A percentile compares a stretch with the other conserved stretches of the same genome.
Conservation (phyloP, 805 yeast species). For the Candida tammaniensis region DNA sequence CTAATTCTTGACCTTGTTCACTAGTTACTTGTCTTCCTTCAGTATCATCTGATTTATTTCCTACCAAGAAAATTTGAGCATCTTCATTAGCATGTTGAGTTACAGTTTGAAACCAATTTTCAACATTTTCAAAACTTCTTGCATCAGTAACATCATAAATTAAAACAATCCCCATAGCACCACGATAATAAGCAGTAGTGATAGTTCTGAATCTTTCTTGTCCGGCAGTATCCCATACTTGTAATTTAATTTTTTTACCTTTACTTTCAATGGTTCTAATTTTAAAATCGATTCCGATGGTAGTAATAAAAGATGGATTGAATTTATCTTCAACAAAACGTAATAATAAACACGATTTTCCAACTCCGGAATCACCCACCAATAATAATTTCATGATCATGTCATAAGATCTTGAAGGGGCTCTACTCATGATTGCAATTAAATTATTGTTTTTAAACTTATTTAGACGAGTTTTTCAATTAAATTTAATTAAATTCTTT, state of each 20-base stretch:
- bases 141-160: slow-evolving; percentile 86
- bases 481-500: too few relatives aligned
- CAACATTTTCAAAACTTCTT: slow-evolving; percentile 87
- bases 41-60: slow-evolving; percentile 91
- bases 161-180: slow-evolving; percentile 83
- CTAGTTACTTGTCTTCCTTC: slow-evolving; percentile 81
- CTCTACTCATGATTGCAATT: slow-evolving; percentile 68
- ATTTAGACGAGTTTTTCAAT: too few relatives aligned
- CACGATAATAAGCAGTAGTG: slow-evolving; percentile 89
- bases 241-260: slow-evolving; percentile 89
- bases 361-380: slow-evolving; percentile 91
- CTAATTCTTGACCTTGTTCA: slow-evolving; percentile 89
- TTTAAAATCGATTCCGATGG: slow-evolving; percentile 97
- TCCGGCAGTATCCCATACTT: slow-evolving; percentile 98
- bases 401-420: slow-evolving; percentile 74
- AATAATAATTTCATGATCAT: slow-evolving; percentile 87
- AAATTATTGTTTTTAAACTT: too few relatives aligned
- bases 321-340: slow-evolving; percentile 96
- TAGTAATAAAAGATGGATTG: slow-evolving; percentile 94
- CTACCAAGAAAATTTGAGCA: slow-evolving; percentile 90
- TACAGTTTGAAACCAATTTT: slow-evolving; percentile 94
- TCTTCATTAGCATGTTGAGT: slow-evolving; percentile 96
- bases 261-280: slow-evolving; percentile 93
- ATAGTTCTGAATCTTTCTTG: slow-evolving; percentile 94
- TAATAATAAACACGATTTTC: slow-evolving; percentile 83